These are phyloP conservation scores for Phoma herbarum DNA, from an alignment of 2,329 filamentous ascomycete species.

Conservation along the genomic window DNA sequence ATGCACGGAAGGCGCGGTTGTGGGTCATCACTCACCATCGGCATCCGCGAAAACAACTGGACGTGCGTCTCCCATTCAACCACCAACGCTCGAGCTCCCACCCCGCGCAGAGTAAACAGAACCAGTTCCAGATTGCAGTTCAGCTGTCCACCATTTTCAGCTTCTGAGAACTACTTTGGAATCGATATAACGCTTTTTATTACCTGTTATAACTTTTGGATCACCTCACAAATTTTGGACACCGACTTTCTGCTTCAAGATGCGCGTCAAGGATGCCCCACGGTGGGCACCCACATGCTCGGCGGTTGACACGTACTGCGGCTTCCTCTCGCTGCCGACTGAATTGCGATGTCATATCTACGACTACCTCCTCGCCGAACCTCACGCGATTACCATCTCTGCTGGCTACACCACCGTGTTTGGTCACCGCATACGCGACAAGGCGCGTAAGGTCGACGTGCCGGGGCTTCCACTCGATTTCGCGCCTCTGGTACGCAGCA, in stretches of 20 bases:
- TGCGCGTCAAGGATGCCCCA: slow-evolving; percentile 19
- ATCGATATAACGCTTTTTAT: slow-evolving; percentile 7
- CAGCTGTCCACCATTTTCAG: slow-evolving; percentile 16
- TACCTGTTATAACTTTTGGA: slow-evolving; percentile 9
- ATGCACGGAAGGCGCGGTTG: slow-evolving; percentile 8
- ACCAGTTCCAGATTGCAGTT: slow-evolving; percentile 21
- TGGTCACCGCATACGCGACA: slow-evolving; percentile 39
- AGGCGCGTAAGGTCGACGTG: slow-evolving; percentile 35
- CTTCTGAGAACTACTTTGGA: slow-evolving; percentile 2
- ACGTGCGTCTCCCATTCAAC: slow-evolving; percentile 2
- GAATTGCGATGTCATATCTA: slow-evolving; percentile 56
- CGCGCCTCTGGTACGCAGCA: slow-evolving; percentile 44
- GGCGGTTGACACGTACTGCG: slow-evolving; percentile 18
- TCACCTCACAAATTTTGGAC: not conserved
- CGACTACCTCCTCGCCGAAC: slow-evolving; percentile 50
- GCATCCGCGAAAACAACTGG: not conserved
- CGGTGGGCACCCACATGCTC: slow-evolving; percentile 11
- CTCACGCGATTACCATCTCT: slow-evolving; percentile 51
- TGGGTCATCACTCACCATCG: slow-evolving; percentile 10
- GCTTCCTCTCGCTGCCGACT: slow-evolving; percentile 44
- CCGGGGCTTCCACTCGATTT: slow-evolving; percentile 51
- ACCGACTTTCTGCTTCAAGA: slow-evolving; percentile 7
- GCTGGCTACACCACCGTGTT: slow-evolving; percentile 46
- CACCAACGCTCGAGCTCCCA: slow-evolving; percentile 1
- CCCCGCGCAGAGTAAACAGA: slow-evolving; percentile 20